Base-by-base conservation (phyloP, 2,329 filamentous ascomycete genomes). In the Neofusicoccum cordaticola region DNA sequence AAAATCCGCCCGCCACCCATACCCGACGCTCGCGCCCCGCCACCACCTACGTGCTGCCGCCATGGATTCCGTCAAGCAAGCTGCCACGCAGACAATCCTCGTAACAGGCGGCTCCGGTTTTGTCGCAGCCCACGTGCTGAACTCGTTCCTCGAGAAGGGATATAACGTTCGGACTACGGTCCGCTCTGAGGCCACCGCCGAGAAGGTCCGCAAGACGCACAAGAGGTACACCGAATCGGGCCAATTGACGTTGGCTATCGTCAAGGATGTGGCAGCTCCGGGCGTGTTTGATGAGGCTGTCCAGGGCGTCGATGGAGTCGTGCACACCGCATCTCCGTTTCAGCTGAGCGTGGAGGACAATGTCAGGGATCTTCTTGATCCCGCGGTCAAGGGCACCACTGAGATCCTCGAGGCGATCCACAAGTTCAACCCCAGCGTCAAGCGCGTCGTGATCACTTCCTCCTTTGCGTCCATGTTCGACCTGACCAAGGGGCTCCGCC, bases 351-450 rank as follows among this genome's bases (percentile, higher is more conserved):
- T 63, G 11, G 48, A 63, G 61, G 27, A 63, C 39, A 52, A 61
- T 27, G 53, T 65, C n/a, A 22, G 48, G 35, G 63, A 65, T 48
- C 72, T 83, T 0, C 73, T 84, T 2, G 63, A 75, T 3, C 82
- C 82, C 0, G 81, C 81, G 1, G 80, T 83, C 35, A 79, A 81
- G 45, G 81, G 82, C 2, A 79, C 82, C 1, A 74, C 71, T 3
- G 75, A 79, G 0, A 74, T 84, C 17, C 69, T 84, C 8, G 71
- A 74, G 3, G 74, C 53, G 42, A 31, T 64, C 31, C 37, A 47
- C 58, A 62, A 62, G 17, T 51, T 51, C 45, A 62, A 62, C 58
- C 58, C 44, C 45, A 50, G 34, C 15, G 58, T 71, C 12, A 68
- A 70, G 50, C 66, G 69, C 44, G 67, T 71, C 2, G 69, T 71